Percentiles rank a stretch among this genome's conserved stretches.
phyloP scores from a whole-genome alignment of 1,284 basidiomycete genomes.

The Pascua sp. region DNA sequence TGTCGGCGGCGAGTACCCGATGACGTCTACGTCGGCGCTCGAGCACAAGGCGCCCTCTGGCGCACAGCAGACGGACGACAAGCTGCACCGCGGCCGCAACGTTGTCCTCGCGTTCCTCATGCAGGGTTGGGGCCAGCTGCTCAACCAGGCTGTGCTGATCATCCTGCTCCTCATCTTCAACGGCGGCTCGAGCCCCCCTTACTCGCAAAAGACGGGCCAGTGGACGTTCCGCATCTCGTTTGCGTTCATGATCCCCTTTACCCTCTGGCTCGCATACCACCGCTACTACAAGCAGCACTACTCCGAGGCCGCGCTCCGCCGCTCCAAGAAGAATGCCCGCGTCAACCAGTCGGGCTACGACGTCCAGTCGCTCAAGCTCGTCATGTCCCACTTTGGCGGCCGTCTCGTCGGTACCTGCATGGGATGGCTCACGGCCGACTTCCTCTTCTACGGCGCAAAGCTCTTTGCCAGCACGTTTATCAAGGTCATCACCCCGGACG shows the following conservation, averaged over 20 bases:
- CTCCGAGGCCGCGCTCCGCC: conserved; percentile 44
- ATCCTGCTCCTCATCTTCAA: conserved; percentile 56
- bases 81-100: conserved; percentile 56
- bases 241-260: conserved; percentile 54
- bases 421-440: conserved; percentile 56
- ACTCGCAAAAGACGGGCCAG: conserved; percentile 52
- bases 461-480: conserved; percentile 52
- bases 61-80: conserved; percentile 52
- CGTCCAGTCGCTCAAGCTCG: conserved; percentile 52
- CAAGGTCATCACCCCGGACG: conserved; percentile 52
- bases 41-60: conserved; percentile 49
- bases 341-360: conserved; percentile 56
- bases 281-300: conserved; percentile 54
- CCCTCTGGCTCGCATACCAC: conserved; percentile 56
- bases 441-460: conserved; percentile 54
- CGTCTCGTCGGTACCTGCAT: conserved; percentile 54
- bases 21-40: conserved; percentile 56
- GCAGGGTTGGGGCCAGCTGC: conserved; percentile 56
- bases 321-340: conserved; percentile 52
- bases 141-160: conserved; percentile 56
- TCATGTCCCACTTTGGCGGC: conserved; percentile 53
- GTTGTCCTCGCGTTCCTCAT: conserved; percentile 56
- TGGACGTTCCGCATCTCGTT: conserved; percentile 58
- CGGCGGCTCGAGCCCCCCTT: conserved; percentile 44
- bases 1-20: conserved; percentile 57